Conservation (phyloP, 2,329 filamentous ascomycete species). For the Botrytis sinoallii region DNA sequence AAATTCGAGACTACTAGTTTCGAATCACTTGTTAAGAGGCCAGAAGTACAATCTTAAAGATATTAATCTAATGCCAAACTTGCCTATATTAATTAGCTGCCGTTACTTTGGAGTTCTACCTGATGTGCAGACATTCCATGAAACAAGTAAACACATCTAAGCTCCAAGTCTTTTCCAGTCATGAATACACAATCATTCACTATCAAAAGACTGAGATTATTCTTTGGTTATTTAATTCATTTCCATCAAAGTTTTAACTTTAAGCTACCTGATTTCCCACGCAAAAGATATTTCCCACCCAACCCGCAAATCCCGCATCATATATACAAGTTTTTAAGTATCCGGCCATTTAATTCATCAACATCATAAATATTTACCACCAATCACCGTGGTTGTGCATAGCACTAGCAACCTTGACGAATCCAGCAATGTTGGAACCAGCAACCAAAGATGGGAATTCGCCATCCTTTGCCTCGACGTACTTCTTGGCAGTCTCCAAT, state of each 20-base stretch:
- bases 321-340: slow-evolving; percentile 11
- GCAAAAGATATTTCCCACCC: background rate
- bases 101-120: rapidly evolving
- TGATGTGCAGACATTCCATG: background rate
- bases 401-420: slow-evolving; percentile 90
- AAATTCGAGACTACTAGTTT: background rate
- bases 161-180: background rate
- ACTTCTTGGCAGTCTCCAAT: slow-evolving; percentile 84
- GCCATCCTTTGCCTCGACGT: slow-evolving; percentile 72
- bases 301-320: slow-evolving; percentile 12
- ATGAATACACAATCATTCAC: background rate
- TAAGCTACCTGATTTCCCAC: background rate
- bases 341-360: background rate
- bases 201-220: background rate
- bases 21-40: no score
- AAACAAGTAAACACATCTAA: background rate
- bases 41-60: background rate
- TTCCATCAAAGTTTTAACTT: background rate
- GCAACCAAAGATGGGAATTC: slow-evolving; percentile 88
- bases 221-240: background rate
- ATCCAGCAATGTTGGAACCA: slow-evolving; percentile 95
- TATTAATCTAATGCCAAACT: background rate
- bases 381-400: slow-evolving; percentile 98
- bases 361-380: slow-evolving; percentile 52
- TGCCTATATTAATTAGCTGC: background rate